Evolutionary conservation across 2,329 filamentous ascomycete species (phyloP).

Genomic region (Fusarium abutilonis): DNA sequence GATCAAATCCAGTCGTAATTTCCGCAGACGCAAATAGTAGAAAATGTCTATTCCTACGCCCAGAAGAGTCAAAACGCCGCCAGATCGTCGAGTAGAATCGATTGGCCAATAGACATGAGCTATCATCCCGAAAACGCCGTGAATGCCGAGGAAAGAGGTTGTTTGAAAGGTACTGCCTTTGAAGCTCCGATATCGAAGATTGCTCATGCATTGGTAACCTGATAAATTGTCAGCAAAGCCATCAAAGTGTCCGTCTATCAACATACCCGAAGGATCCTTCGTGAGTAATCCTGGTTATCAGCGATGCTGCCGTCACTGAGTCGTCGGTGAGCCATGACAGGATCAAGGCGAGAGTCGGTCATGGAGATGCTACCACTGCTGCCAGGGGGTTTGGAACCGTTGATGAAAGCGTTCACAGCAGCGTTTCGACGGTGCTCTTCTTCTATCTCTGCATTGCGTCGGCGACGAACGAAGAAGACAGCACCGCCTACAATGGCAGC

Average conservation of each 20-base stretch:
- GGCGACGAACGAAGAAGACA: slow-evolving; percentile 79
- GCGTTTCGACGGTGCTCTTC: slow-evolving; percentile 86
- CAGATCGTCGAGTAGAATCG: slow-evolving; percentile 47
- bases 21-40: slow-evolving; percentile 43
- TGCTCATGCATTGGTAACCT: slow-evolving; percentile 70
- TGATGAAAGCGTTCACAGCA: slow-evolving; percentile 80
- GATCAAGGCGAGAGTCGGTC: slow-evolving; percentile 86
- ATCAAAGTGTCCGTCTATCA: background rate
- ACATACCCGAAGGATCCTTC: slow-evolving; percentile 91
- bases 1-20: slow-evolving; percentile 48
- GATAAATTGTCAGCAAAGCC: slow-evolving; percentile 25
- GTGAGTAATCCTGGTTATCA: slow-evolving; percentile 96
- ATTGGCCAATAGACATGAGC: slow-evolving; percentile 52
- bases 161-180: slow-evolving; percentile 4
- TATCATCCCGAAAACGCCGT: slow-evolving; percentile 56
- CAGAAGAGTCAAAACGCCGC: slow-evolving; percentile 51
- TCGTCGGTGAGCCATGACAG: slow-evolving; percentile 82
- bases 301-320: slow-evolving; percentile 96
- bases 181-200: slow-evolving; percentile 20
- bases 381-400: slow-evolving; percentile 68
- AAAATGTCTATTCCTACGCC: slow-evolving; percentile 52
- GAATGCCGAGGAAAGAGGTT: slow-evolving; percentile 51
- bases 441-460: slow-evolving; percentile 79
- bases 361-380: slow-evolving; percentile 75
- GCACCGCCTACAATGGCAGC: slow-evolving; percentile 72